A percentile compares a stretch with the other conserved stretches of the same genome.
Conservation (phyloP, 148 eudicot genomes). For the Camellia sinensis region DNA sequence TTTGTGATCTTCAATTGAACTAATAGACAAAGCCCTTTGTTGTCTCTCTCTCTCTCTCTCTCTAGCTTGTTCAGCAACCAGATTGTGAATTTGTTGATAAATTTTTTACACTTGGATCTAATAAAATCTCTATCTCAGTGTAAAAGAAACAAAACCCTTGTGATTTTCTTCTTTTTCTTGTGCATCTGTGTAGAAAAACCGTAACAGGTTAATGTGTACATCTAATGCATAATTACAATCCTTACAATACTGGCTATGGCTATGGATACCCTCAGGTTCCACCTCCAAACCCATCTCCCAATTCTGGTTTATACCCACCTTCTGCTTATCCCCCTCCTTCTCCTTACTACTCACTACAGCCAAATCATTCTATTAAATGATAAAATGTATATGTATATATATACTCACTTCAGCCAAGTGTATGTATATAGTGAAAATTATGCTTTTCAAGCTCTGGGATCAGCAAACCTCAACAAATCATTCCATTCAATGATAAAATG, state of each 20-base stretch:
- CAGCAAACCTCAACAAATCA: too few relatives aligned
- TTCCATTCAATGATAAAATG: too few relatives aligned
- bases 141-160: background rate
- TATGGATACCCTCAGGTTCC: slow-evolving; percentile 46
- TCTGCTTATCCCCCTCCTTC: slow-evolving; percentile 31
- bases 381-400: too few relatives aligned
- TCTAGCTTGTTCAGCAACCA: too few relatives aligned
- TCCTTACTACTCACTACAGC: slow-evolving; percentile 21
- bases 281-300: slow-evolving; percentile 35
- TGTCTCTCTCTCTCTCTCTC: background rate
- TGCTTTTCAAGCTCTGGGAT: too few relatives aligned
- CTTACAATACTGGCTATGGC: slow-evolving; percentile 36
- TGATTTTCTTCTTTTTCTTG: background rate
- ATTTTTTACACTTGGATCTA: background rate
- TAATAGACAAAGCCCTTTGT: background rate
- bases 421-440: too few relatives aligned
- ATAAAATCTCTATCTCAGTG: background rate
- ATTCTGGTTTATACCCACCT: slow-evolving; percentile 26
- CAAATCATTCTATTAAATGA: background rate
- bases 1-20: slow-evolving; percentile 2
- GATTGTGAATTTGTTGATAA: background rate
- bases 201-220: background rate
- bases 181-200: background rate
- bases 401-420: too few relatives aligned
- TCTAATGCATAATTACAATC: slow-evolving; percentile 42